Evolutionary conservation across 2,329 filamentous ascomycete species (phyloP).

Genomic region (Trematosphaeria pertusa): DNA sequence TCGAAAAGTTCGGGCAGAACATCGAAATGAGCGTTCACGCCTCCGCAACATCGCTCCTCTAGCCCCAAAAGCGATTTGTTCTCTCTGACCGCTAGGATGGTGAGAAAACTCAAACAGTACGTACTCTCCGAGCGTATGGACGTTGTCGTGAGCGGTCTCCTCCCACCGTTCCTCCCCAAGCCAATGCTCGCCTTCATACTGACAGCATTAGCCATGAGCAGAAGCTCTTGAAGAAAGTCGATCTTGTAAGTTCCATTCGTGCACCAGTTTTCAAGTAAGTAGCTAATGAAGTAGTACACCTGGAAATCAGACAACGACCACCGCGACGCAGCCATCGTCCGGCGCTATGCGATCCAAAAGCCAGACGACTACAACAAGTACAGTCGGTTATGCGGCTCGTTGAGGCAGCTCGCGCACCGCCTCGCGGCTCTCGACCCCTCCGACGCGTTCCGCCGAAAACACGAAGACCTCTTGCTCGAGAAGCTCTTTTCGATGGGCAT

Average conservation of each 20-base stretch:
- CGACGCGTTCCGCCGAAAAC: constrained; percentile 78
- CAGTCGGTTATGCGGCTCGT: constrained; percentile 62
- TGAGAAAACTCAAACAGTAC: constrained; percentile 86
- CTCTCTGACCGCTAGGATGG: constrained; percentile 64
- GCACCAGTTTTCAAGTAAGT: too few relatives aligned
- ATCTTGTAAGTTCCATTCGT: constrained; percentile 1
- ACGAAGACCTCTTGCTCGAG: constrained; percentile 85
- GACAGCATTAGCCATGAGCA: constrained; percentile 73
- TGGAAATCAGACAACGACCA: constrained; percentile 90
- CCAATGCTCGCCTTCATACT: too few relatives aligned
- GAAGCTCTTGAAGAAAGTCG: constrained; percentile 70
- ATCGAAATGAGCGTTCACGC: too few relatives aligned
- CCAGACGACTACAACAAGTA: constrained; percentile 73
- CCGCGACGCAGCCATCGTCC: constrained; percentile 78
- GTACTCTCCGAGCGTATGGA: too few relatives aligned
- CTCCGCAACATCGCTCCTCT: neutral
- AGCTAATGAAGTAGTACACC: constrained; percentile 83
- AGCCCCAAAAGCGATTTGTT: constrained; percentile 1
- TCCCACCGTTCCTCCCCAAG: too few relatives aligned
- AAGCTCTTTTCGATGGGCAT: constrained; percentile 95
- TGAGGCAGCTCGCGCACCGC: constrained; percentile 88
- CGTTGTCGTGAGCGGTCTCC: too few relatives aligned
- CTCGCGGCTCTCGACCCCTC: constrained; percentile 82
- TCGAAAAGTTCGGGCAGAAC: too few relatives aligned
- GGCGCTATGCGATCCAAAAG: constrained; percentile 90